These are phyloP conservation scores for Penicillium sp. DNA, from an alignment of 2,329 filamentous ascomycete species.

Conservation along the genomic window DNA sequence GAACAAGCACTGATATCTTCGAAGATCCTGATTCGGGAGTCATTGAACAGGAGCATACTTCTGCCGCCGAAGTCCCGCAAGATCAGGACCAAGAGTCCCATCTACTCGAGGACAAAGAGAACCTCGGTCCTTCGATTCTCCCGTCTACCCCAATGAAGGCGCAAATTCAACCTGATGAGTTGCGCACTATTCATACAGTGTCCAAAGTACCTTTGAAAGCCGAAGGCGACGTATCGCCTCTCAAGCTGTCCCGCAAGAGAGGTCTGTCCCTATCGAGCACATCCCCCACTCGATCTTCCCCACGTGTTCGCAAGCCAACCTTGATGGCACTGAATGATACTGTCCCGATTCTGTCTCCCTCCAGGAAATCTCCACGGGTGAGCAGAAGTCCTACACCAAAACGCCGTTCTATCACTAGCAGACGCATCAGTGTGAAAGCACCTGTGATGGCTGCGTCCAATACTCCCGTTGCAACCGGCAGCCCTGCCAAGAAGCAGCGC, in stretches of 20 bases:
- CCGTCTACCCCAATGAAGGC: slow-evolving; percentile 51
- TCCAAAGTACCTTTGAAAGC: slow-evolving; percentile 69
- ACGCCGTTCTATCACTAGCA: slow-evolving; percentile 10
- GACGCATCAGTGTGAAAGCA: slow-evolving; percentile 11
- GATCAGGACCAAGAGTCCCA: slow-evolving; percentile 7
- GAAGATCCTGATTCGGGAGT: slow-evolving; percentile 16
- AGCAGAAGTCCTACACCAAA: slow-evolving; percentile 17
- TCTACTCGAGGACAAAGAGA: slow-evolving; percentile 25
- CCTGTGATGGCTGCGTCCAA: slow-evolving; percentile 7
- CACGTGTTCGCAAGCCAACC: slow-evolving; percentile 21
- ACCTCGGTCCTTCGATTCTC: slow-evolving; percentile 17
- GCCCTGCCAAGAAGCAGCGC: slow-evolving; percentile 25
- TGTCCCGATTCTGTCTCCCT: slow-evolving; percentile 21
- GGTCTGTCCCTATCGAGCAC: slow-evolving; percentile 46
- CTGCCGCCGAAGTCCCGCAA: slow-evolving; percentile 1
- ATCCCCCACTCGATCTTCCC: slow-evolving; percentile 30
- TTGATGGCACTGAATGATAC: slow-evolving; percentile 19
- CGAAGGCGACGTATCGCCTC: slow-evolving; percentile 46
- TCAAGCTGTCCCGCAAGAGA: slow-evolving; percentile 40
- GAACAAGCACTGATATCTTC: slow-evolving; percentile 14
- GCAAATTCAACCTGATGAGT: slow-evolving; percentile 35
- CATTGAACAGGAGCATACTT: not conserved
- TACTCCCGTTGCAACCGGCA: slow-evolving; percentile 16
- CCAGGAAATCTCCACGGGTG: slow-evolving; percentile 21
- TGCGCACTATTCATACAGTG: slow-evolving; percentile 58